Conservation (phyloP, 2,329 filamentous ascomycete species). For the Amesomyces nigricolor region DNA sequence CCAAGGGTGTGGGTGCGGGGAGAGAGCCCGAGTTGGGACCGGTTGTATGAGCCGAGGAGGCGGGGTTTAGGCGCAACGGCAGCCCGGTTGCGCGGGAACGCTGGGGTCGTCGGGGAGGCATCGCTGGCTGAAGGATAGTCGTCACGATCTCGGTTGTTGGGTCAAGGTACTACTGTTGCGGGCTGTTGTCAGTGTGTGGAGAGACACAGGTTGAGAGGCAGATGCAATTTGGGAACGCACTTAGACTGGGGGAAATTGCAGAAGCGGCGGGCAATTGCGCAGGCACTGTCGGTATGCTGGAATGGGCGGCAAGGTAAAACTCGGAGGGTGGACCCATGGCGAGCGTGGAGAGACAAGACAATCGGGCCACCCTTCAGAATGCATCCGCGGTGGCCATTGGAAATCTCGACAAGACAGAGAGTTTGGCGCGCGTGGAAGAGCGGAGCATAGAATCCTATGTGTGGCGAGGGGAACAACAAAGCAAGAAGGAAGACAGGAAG, state of each 20-base stretch:
- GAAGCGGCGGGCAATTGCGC: not conserved
- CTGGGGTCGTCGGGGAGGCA: constrained; percentile 25
- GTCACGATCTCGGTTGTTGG: not conserved
- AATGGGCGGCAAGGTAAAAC: constrained; percentile 32
- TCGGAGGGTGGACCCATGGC: constrained; percentile 54
- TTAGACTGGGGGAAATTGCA: not conserved
- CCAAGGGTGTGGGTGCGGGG: constrained; percentile 34
- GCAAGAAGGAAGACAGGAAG: not conserved
- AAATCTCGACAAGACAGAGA: constrained; percentile 7
- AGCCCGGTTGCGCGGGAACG: constrained; percentile 26
- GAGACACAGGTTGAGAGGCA: not conserved
- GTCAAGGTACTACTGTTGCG: not conserved
- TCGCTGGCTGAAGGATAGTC: constrained; percentile 15
- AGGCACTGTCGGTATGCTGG: constrained; percentile 15
- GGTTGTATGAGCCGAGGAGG: constrained; percentile 32
- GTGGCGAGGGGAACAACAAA: not conserved
- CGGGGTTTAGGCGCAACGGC: constrained; percentile 28
- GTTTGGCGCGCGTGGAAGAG: constrained; percentile 12
- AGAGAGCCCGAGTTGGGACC: constrained; percentile 35
- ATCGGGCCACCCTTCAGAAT: constrained; percentile 50
- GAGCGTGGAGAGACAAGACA: constrained; percentile 35
- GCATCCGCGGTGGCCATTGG: constrained; percentile 43
- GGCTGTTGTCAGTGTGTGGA: not conserved
- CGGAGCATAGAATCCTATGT: constrained; percentile 13
- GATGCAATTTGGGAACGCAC: not conserved